Percentiles rank a stretch among this genome's conserved stretches.
Evolutionary conservation across 106 monocot genomes (phyloP).

Genomic region (Acorus gramineus): DNA sequence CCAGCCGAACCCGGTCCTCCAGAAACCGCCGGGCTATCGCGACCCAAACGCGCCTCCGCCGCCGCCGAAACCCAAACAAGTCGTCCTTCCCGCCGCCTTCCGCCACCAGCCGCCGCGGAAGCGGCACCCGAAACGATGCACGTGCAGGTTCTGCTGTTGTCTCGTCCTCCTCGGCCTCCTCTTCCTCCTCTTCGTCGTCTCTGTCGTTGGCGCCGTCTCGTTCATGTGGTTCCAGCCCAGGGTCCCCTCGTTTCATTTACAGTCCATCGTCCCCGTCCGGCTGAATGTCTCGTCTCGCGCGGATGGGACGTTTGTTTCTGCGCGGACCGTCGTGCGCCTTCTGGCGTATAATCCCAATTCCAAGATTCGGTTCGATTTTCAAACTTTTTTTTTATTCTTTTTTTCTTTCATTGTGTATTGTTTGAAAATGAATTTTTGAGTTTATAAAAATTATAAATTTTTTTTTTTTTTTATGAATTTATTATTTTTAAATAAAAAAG

Average conservation of each 20-base stretch:
- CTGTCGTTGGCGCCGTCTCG: neutral
- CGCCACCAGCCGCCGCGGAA: neutral
- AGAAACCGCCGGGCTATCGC: constrained; percentile 11
- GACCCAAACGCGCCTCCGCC: constrained; percentile 1
- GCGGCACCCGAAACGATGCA: neutral
- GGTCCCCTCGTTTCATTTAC: neutral
- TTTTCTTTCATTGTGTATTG: too few relatives aligned
- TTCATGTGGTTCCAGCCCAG: neutral
- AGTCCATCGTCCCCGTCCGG: neutral
- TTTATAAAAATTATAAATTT: too few relatives aligned
- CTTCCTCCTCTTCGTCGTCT: neutral
- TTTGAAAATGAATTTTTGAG: too few relatives aligned
- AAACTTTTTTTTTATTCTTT: too few relatives aligned
- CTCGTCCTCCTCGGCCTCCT: neutral
- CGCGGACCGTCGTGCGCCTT: neutral
- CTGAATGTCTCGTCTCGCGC: neutral
- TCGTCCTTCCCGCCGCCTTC: constrained; percentile 1
- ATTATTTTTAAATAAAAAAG: too few relatives aligned
- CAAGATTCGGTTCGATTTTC: neutral
- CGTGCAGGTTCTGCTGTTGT: neutral
- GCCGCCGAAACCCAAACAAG: neutral
- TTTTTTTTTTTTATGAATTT: too few relatives aligned
- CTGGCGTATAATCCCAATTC: neutral
- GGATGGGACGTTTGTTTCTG: neutral
- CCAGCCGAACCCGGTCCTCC: constrained; percentile 5